A percentile compares a stretch with the other conserved stretches of the same genome.
Conservation (phyloP, 352 stramenopile species). For the Pythium insidiosum region DNA sequence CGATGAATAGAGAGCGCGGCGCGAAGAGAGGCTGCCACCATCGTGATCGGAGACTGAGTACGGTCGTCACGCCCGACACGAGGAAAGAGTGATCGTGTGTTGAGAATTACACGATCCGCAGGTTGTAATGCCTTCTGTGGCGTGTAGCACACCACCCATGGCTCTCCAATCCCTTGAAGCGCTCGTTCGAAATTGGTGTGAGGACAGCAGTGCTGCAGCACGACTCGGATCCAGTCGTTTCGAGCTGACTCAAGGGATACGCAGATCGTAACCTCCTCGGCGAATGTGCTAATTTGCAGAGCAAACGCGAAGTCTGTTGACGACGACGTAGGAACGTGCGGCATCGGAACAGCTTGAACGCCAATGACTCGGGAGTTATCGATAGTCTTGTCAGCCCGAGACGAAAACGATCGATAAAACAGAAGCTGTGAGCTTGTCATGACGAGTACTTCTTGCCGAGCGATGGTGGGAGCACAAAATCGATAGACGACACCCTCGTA, state of each 20-base stretch:
- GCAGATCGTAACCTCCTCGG: slow-evolving; percentile 69
- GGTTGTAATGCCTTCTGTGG: slow-evolving; percentile 31
- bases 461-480: slow-evolving; percentile 41
- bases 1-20: slow-evolving; percentile 23
- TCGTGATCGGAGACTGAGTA: slow-evolving; percentile 19
- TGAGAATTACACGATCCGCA: slow-evolving; percentile 45
- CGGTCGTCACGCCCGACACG: neutral
- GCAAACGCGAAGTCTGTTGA: slow-evolving; percentile 31
- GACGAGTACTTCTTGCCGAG: slow-evolving; percentile 73
- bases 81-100: slow-evolving; percentile 54
- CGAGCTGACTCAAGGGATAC: slow-evolving; percentile 48
- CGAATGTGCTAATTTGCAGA: slow-evolving; percentile 65
- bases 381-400: slow-evolving; percentile 43
- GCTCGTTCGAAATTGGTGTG: slow-evolving; percentile 34
- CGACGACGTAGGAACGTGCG: slow-evolving; percentile 7
- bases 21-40: slow-evolving; percentile 13
- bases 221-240: slow-evolving; percentile 53
- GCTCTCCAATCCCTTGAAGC: slow-evolving; percentile 2
- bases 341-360: slow-evolving; percentile 26
- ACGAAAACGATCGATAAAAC: slow-evolving; percentile 66
- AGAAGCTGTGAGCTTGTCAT: slow-evolving; percentile 44
- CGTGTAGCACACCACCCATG: slow-evolving; percentile 26
- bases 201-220: slow-evolving; percentile 47
- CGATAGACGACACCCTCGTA: slow-evolving; percentile 71
- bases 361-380: slow-evolving; percentile 35